Conservation (phyloP, 106 monocot genomes). For the Chionographis japonica region DNA sequence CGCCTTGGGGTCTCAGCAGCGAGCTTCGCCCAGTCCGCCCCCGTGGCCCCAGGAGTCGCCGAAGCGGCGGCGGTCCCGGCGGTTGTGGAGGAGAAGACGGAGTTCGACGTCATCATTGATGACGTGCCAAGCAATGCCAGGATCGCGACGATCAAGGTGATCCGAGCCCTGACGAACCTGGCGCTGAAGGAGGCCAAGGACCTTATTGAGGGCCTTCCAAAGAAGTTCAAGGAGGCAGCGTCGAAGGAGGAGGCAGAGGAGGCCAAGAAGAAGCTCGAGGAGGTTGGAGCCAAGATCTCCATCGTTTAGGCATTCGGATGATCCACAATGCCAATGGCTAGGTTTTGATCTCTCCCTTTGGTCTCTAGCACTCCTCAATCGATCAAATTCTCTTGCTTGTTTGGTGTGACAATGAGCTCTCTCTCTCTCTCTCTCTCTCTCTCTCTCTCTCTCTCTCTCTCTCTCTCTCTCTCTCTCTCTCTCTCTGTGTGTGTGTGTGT, state of each 20-base stretch:
- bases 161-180: slow-evolving; percentile 72
- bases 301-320: slow-evolving; percentile 12
- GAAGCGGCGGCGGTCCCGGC: slow-evolving; percentile 35
- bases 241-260: slow-evolving; percentile 87
- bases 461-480: no score
- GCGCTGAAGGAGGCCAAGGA: slow-evolving; percentile 98
- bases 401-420: no score
- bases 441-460: no score
- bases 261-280: slow-evolving; percentile 94
- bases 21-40: slow-evolving; percentile 1
- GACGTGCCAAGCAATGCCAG: slow-evolving; percentile 81
- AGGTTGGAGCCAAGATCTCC: slow-evolving; percentile 76
- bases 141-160: slow-evolving; percentile 88
- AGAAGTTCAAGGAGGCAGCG: slow-evolving; percentile 91
- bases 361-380: no score
- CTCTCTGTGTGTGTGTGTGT: no score
- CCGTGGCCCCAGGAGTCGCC: slow-evolving; percentile 28
- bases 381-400: no score
- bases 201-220: slow-evolving; percentile 87
- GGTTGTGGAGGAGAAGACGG: slow-evolving; percentile 80
- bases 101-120: slow-evolving; percentile 91
- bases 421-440: no score
- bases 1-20: no score
- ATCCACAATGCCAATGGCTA: no score
- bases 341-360: no score